Evolutionary conservation across 2,329 filamentous ascomycete genomes (phyloP), one percentile per base, ranked within the genome.

Genomic region (Incumbomyces delicatus): DNA sequence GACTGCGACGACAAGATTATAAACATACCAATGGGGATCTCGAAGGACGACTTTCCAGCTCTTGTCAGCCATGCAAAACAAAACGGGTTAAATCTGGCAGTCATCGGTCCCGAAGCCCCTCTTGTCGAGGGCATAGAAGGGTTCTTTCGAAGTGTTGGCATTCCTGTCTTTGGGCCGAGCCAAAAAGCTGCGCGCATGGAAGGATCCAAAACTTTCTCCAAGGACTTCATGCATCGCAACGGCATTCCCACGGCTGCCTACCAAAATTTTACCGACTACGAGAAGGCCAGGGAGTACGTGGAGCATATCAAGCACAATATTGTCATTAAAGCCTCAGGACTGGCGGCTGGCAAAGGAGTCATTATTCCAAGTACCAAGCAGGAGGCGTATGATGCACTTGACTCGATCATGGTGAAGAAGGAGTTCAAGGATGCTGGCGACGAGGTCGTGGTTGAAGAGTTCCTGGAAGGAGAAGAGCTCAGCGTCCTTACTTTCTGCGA

Each of bases 401-500:
- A 83, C 61, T 82, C 88, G 53, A 95, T 96, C 57, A 96, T 98
- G 90, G 69, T 90, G 32, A 78, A 86, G 59, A 83, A 78, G 60
- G 84, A 87, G 46, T 98, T 96, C 60, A 90, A 90, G 13, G 71
- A 76, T 38, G 90, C 90, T 13, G 90, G 90, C 32, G 78, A 87
- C 55, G 86, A 94, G 65, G 87, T 98, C 16, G 90, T 98, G 36
- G 89, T 98, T 53, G 92, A 98, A 65, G 90, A 98, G 66, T 92
- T 85, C 57, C 72, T 98, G 30, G 79, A 86, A 50, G 92, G 92
- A 37, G 87, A 96, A 54, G 92, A 98, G 67, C 74, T 96, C 52
- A 92, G 85, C 61, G 85, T 98, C 53, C 73, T 98, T 41, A 87
- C 83, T 29, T 95, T 98, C 68, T 87, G 82, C 60, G 92, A 98